These are phyloP conservation scores for Neophaeococcomyces aloes DNA, from an alignment of 2,329 filamentous ascomycete species.

Conservation along the genomic window DNA sequence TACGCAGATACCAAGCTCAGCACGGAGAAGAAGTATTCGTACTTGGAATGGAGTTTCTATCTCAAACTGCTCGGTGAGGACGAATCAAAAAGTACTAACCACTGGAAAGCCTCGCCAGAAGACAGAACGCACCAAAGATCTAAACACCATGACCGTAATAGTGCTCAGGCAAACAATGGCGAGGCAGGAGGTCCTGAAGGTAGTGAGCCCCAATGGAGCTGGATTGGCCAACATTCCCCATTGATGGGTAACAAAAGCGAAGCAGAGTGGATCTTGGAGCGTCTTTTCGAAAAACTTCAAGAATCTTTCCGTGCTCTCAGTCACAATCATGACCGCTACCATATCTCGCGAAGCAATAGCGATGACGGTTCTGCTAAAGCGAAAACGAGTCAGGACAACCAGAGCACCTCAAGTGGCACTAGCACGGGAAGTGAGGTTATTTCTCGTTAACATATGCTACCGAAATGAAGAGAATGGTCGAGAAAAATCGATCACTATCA, in stretches of 20 bases:
- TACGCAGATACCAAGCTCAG: slow-evolving; percentile 27
- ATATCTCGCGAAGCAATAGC: no score
- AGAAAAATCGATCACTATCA: no score
- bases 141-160: background rate
- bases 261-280: slow-evolving; percentile 34
- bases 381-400: background rate
- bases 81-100: slow-evolving; percentile 30
- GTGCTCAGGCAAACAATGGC: background rate
- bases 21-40: slow-evolving; percentile 29
- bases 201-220: slow-evolving; percentile 28
- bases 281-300: slow-evolving; percentile 30
- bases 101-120: slow-evolving; percentile 11
- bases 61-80: slow-evolving; percentile 38
- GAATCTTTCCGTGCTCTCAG: slow-evolving; percentile 23
- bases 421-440: no score
- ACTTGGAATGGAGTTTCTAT: slow-evolving; percentile 40
- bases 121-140: background rate
- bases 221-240: slow-evolving; percentile 31
- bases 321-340: background rate
- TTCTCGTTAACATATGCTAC: no score
- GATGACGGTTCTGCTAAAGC: background rate
- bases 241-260: slow-evolving; percentile 33
- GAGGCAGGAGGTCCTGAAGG: background rate
- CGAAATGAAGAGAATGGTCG: no score
- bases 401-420: no score